Percentiles rank a stretch among this genome's conserved stretches.
Evolutionary conservation across 2,329 filamentous ascomycete species (phyloP).

Genomic region (Diaporthe citri): DNA sequence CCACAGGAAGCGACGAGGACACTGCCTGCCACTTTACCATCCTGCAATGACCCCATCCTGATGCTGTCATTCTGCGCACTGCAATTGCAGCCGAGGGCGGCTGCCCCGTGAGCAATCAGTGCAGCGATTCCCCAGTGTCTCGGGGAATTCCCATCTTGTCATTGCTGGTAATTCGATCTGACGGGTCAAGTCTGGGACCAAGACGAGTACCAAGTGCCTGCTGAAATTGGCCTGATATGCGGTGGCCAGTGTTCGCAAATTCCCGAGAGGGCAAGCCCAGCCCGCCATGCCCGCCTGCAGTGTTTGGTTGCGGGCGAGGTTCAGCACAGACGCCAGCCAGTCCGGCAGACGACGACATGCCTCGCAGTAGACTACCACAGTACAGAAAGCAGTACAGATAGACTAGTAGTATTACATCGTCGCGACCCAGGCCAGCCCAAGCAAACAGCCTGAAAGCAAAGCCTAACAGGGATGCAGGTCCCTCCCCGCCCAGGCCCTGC

Average conservation of each 20-base stretch:
- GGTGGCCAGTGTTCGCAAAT: constrained; percentile 17
- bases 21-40: no score
- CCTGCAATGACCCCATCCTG: not conserved
- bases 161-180: constrained; percentile 9
- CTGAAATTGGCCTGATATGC: constrained; percentile 19
- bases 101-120: constrained; percentile 9
- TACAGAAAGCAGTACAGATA: not conserved
- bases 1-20: not conserved
- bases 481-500: not conserved
- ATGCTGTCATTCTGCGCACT: not conserved
- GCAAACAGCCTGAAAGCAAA: constrained; percentile 32
- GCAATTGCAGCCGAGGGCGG: not conserved
- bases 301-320: not conserved
- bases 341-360: constrained; percentile 5
- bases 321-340: constrained; percentile 26
- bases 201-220: not conserved
- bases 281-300: not conserved
- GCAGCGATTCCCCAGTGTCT: constrained; percentile 22
- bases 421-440: constrained; percentile 1
- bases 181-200: not conserved
- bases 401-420: not conserved
- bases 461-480: not conserved
- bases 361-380: not conserved
- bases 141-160: constrained; percentile 27
- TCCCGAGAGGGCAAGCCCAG: constrained; percentile 12